Conservation (phyloP, 768 basidiomycete genomes). For the Lentinula edodes region DNA sequence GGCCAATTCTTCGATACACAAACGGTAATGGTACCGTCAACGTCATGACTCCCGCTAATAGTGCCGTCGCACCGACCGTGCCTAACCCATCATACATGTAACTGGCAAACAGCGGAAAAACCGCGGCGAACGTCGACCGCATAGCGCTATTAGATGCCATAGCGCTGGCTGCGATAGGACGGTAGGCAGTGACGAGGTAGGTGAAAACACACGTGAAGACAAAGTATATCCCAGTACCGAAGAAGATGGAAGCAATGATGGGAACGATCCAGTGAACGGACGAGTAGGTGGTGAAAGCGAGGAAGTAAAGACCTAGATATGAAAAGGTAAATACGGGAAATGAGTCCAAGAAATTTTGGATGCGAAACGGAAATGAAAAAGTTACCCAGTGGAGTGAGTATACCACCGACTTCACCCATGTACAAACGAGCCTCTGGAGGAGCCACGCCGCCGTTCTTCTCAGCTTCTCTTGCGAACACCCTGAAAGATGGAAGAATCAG, state of each 20-base stretch:
- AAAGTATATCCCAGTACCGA: slow-evolving; percentile 60
- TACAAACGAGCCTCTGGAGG: slow-evolving; percentile 64
- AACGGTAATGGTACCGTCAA: slow-evolving; percentile 3
- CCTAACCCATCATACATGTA: slow-evolving; percentile 61
- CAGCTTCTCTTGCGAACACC: slow-evolving; percentile 28
- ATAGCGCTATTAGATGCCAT: slow-evolving; percentile 63
- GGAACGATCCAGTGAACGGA: slow-evolving; percentile 60
- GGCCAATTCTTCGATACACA: slow-evolving; percentile 4
- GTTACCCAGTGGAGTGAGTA: slow-evolving; percentile 57
- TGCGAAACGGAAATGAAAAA: slow-evolving; percentile 23
- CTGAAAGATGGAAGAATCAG: slow-evolving; percentile 16
- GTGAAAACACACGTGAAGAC: slow-evolving; percentile 69
- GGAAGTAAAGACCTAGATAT: slow-evolving; percentile 34
- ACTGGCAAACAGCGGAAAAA: slow-evolving; percentile 61
- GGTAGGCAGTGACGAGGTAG: slow-evolving; percentile 65
- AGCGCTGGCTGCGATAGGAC: slow-evolving; percentile 61
- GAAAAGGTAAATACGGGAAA: slow-evolving; percentile 43
- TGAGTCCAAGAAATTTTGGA: slow-evolving; percentile 43
- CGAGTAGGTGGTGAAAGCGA: slow-evolving; percentile 50
- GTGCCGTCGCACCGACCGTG: slow-evolving; percentile 30
- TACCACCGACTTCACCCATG: slow-evolving; percentile 64
- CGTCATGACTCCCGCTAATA: slow-evolving; percentile 1
- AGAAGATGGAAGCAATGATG: slow-evolving; percentile 59
- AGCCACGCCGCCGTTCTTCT: slow-evolving; percentile 35
- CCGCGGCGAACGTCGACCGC: slow-evolving; percentile 55